phyloP scores from a whole-genome alignment of 73 alveolate genomes.

The Paramecium octaurelia region DNA sequence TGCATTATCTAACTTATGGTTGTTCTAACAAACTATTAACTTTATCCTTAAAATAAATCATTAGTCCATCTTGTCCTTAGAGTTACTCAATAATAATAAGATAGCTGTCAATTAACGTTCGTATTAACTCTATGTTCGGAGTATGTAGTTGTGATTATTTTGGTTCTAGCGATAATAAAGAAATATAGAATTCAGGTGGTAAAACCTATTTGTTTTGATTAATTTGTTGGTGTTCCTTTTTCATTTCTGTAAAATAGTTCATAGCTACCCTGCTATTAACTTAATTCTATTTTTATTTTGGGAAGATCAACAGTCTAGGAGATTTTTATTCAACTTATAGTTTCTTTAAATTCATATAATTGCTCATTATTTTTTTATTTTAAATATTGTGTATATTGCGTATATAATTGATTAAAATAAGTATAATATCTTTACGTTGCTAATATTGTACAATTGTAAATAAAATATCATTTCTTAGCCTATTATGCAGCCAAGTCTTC shows the following conservation, averaged over 20 bases:
- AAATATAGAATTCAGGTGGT: background rate
- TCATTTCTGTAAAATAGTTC: constrained; percentile 7
- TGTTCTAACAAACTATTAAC: background rate
- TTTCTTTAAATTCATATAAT: background rate
- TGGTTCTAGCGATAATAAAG: background rate
- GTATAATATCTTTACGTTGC: background rate
- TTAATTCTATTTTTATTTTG: background rate
- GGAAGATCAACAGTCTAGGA: background rate
- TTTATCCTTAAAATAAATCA: background rate
- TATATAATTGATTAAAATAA: too few species aligned
- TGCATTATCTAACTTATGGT: background rate
- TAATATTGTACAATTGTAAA: background rate
- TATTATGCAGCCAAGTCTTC: constrained; percentile 1
- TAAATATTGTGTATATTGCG: too few species aligned
- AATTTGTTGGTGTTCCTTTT: background rate
- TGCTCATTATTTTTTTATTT: background rate
- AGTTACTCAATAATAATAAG: background rate
- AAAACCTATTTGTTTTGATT: background rate
- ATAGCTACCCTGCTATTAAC: background rate
- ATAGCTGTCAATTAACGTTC: background rate
- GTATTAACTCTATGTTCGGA: background rate
- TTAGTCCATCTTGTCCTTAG: background rate
- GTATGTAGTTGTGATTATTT: background rate
- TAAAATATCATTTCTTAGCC: constrained; percentile 9
- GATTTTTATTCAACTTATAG: background rate